phyloP scores from a whole-genome alignment of 2,329 filamentous ascomycete species.

The Botrytis hyacinthi region DNA sequence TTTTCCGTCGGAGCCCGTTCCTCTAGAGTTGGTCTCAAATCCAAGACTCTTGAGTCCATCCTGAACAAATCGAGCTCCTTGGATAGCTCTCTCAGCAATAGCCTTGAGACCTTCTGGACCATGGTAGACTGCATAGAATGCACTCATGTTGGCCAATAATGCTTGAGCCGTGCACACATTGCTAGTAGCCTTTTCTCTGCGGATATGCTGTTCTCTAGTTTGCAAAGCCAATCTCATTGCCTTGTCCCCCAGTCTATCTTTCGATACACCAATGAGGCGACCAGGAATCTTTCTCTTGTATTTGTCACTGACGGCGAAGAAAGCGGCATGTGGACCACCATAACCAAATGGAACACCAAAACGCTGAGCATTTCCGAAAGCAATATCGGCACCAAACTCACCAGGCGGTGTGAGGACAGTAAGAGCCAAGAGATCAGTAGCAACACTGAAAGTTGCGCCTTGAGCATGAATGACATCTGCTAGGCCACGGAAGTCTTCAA shows the following conservation, averaged over 20 bases:
- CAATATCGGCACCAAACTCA: constrained; percentile 93
- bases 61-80: constrained; percentile 68
- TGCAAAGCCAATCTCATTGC: constrained; percentile 84
- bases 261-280: constrained; percentile 84
- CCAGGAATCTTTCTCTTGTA: constrained; percentile 94
- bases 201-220: constrained; percentile 93
- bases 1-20: constrained; percentile 53
- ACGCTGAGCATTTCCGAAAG: constrained; percentile 87
- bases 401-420: constrained; percentile 86
- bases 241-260: constrained; percentile 78
- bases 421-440: constrained; percentile 84
- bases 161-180: constrained; percentile 97
- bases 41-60: constrained; percentile 61
- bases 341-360: constrained; percentile 90
- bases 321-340: constrained; percentile 93
- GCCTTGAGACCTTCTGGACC: constrained; percentile 78
- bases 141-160: constrained; percentile 90
- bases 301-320: constrained; percentile 89
- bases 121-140: constrained; percentile 92
- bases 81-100: constrained; percentile 77
- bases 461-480: constrained; percentile 74
- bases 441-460: constrained; percentile 78
- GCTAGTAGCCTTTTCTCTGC: constrained; percentile 93
- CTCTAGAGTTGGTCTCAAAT: constrained; percentile 59
- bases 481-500: constrained; percentile 72